Conservation (phyloP, 2,329 filamentous ascomycete species). For the Pseudocercospora ulei region DNA sequence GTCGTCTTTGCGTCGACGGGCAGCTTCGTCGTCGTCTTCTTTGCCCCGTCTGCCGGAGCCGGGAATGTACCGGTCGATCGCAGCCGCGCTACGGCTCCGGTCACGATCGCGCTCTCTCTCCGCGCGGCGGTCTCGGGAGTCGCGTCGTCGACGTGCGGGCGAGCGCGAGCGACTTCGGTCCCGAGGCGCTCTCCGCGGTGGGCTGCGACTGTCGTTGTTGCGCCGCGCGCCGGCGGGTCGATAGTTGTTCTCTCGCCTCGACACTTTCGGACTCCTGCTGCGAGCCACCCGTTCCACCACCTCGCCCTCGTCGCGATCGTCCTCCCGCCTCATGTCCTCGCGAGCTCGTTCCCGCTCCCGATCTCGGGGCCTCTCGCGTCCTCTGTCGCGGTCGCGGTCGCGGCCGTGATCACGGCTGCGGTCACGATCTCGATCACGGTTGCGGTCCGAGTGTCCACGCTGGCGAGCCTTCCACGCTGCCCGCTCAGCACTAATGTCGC, state of each 20-base stretch:
- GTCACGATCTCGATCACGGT: slow-evolving; percentile 23
- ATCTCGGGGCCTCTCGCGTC: slow-evolving; percentile 19
- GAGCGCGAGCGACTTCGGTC: slow-evolving; percentile 23
- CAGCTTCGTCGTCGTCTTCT: slow-evolving; percentile 25
- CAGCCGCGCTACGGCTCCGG: slow-evolving; percentile 28
- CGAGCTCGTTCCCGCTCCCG: slow-evolving; percentile 4
- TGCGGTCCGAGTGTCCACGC: slow-evolving; percentile 24
- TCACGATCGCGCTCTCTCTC: slow-evolving; percentile 23
- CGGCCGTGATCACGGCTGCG: slow-evolving; percentile 21
- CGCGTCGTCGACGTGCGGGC: slow-evolving; percentile 15
- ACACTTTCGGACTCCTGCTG: slow-evolving; percentile 18
- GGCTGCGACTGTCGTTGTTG: slow-evolving; percentile 25
- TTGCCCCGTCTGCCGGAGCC: slow-evolving; percentile 19
- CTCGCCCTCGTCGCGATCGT: slow-evolving; percentile 29
- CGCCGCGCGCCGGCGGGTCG: slow-evolving; percentile 19
- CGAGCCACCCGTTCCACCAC: slow-evolving; percentile 27
- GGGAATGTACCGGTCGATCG: slow-evolving; percentile 38
- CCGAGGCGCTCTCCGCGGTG: slow-evolving; percentile 20
- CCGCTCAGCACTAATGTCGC: slow-evolving; percentile 31
- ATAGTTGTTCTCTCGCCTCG: slow-evolving; percentile 15
- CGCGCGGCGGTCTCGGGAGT: slow-evolving; percentile 16
- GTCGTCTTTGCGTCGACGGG: slow-evolving; percentile 29
- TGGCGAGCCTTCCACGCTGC: slow-evolving; percentile 31
- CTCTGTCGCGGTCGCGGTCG: slow-evolving; percentile 37
- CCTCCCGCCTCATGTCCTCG: slow-evolving; percentile 12